A percentile compares a stretch with the other conserved stretches of the same genome.
These are phyloP conservation scores for Leishmania lainsoni DNA, from an alignment of 208 protist genomes.

Conservation along the genomic window DNA sequence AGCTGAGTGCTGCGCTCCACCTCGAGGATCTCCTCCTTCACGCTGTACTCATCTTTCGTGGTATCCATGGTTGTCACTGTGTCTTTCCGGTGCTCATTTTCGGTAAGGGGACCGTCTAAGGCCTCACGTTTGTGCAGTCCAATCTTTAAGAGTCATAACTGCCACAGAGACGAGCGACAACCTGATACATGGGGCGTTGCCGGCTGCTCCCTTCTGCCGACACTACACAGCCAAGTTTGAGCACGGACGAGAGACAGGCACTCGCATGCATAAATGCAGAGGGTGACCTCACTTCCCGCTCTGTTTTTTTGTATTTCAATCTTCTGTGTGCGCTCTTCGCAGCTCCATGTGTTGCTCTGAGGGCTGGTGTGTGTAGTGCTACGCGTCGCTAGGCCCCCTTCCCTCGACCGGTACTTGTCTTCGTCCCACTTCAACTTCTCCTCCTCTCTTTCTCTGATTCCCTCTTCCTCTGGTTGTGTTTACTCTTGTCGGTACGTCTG, in stretches of 20 bases:
- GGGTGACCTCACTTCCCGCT: background rate
- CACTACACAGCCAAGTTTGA: background rate
- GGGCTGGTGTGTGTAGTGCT: background rate
- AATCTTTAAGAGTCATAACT: background rate
- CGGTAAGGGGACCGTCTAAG: background rate
- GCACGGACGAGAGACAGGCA: background rate
- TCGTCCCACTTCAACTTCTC: background rate
- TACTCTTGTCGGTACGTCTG: background rate
- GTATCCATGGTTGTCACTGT: background rate
- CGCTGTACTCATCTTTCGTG: background rate
- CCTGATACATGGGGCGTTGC: too few relatives aligned
- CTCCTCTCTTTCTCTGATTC: constrained; percentile 15
- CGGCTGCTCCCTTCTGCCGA: background rate
- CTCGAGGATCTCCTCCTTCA: background rate
- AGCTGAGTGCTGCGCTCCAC: background rate
- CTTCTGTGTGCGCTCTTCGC: background rate
- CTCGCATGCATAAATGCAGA: background rate
- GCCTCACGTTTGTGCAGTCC: background rate
- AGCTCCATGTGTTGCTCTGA: background rate
- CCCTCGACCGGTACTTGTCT: background rate
- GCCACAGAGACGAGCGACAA: background rate
- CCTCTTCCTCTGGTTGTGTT: background rate
- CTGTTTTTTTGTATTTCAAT: too few relatives aligned
- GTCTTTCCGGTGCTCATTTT: background rate
- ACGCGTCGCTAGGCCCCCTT: background rate